Evolutionary conservation across 176 grass and related monocot genomes (phyloP), one percentile per base, ranked within the genome.

Genomic region (Rhipidocladum racemiflorum): DNA sequence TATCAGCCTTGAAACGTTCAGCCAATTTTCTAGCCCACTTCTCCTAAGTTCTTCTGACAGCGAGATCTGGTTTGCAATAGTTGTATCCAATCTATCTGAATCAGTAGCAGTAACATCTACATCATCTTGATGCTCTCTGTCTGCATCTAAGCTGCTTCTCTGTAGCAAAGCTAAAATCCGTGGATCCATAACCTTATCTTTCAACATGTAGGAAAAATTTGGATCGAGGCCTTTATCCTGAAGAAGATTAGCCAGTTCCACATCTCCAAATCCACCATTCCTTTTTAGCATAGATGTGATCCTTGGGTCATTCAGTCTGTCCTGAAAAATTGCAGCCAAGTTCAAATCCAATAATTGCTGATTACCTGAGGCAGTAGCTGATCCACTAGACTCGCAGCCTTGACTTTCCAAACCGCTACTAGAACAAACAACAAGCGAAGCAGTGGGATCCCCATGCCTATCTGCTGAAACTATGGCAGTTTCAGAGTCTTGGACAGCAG

Each of bases 181-280:
- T 60, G 96, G 96, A 88, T 99, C 96, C 84, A 99, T 84, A 66
- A 94, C 85, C 75, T 93, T 99, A 63, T 99, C 96, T 91, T 99
- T 95, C 75, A 99, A 76, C 96, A 99, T 99, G 77, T 93, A 95
- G 17, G 96, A 88, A 86, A 99, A 99, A 91, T 99, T 99, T 82
- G 96, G 96, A 89, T 99, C 96, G 35, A 99, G 68, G 24, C 96
- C 92, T 87, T 99, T 99, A 88, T 99, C 96, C 55, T 92, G 87
- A 65, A 99, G 91, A 86, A 99, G 91, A 86, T 91, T 95, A 84
- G 91, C 86, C 66, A 99, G 85, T 77, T 99, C 96, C 36, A 91
- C 80, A 83, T 99, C 96, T 72, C 89, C 84, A 72, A 93, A 82
- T 21, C 89, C 86, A 63, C 80, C 88, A 84, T 94, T 99, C 83